Conservation (phyloP, 2,329 filamentous ascomycete species). For the Fusarium succisae region DNA sequence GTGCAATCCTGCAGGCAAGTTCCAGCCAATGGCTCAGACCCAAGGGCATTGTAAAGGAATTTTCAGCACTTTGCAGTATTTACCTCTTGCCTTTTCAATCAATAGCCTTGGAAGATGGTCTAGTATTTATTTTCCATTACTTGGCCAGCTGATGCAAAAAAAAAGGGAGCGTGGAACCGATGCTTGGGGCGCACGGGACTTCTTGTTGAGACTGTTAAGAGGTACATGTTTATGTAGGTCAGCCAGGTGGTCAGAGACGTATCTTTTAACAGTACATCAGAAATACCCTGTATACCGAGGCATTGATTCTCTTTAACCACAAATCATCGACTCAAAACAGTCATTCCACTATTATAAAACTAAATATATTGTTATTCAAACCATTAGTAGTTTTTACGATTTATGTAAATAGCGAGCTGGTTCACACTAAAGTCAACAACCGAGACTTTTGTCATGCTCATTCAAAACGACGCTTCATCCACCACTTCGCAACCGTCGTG, state of each 20-base stretch:
- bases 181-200: too few relatives aligned
- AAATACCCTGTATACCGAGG: not conserved
- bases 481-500: too few relatives aligned
- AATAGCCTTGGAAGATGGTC: accelerated
- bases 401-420: too few relatives aligned
- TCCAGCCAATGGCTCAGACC: too few relatives aligned
- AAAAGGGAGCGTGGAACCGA: too few relatives aligned
- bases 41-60: accelerated
- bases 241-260: accelerated
- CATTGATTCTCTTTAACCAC: not conserved
- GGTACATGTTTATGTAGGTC: accelerated
- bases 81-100: not conserved
- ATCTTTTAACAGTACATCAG: accelerated
- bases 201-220: not conserved
- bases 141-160: not conserved
- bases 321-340: accelerated
- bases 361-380: too few relatives aligned
- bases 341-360: too few relatives aligned
- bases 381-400: accelerated
- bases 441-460: too few relatives aligned
- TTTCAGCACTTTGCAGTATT: not conserved
- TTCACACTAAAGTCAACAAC: too few relatives aligned
- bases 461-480: too few relatives aligned
- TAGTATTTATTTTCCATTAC: not conserved
- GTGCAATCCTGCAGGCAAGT: not conserved